Evolutionary conservation across 768 basidiomycete species (phyloP).

Genomic region (Russula abietina): DNA sequence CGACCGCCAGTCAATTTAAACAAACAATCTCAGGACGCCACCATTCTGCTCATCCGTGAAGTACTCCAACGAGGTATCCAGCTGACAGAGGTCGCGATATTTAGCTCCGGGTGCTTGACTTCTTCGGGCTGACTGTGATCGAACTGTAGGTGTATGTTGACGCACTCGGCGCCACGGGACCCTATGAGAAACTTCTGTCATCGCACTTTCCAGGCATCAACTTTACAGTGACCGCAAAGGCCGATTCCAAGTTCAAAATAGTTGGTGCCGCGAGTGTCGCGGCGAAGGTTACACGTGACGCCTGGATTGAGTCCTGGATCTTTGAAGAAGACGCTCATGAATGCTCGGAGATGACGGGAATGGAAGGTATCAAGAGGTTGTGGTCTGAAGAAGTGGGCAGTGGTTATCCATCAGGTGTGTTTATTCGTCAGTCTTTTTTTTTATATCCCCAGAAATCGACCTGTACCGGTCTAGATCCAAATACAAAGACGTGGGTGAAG

Average conservation of each 20-base stretch:
- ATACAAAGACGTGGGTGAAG: slow-evolving; percentile 83
- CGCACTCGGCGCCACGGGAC: slow-evolving; percentile 80
- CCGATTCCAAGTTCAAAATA: slow-evolving; percentile 94
- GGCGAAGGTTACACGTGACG: slow-evolving; percentile 93
- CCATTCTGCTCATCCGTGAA: slow-evolving; percentile 79
- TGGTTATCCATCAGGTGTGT: slow-evolving; percentile 83
- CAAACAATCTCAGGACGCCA: slow-evolving; percentile 82
- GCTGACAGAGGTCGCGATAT: slow-evolving; percentile 58
- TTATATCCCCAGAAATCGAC: neutral
- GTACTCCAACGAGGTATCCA: slow-evolving; percentile 76
- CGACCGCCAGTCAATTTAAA: slow-evolving; percentile 83
- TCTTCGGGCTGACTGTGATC: neutral
- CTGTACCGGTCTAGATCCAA: slow-evolving; percentile 58
- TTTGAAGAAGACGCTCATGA: slow-evolving; percentile 53
- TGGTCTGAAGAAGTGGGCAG: slow-evolving; percentile 53
- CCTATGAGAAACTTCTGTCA: slow-evolving; percentile 81
- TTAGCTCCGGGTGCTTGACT: neutral
- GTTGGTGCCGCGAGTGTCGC: slow-evolving; percentile 97
- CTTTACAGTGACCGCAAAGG: slow-evolving; percentile 89
- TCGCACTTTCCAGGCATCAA: slow-evolving; percentile 73
- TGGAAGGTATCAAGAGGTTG: slow-evolving; percentile 13
- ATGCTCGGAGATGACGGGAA: neutral
- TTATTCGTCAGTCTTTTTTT: slow-evolving; percentile 8
- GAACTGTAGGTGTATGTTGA: slow-evolving; percentile 78
- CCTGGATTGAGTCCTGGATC: slow-evolving; percentile 80